Evolutionary conservation across 2,329 filamentous ascomycete genomes (phyloP), one percentile per base, ranked within the genome.

Genomic region (Colletotrichum sp.): DNA sequence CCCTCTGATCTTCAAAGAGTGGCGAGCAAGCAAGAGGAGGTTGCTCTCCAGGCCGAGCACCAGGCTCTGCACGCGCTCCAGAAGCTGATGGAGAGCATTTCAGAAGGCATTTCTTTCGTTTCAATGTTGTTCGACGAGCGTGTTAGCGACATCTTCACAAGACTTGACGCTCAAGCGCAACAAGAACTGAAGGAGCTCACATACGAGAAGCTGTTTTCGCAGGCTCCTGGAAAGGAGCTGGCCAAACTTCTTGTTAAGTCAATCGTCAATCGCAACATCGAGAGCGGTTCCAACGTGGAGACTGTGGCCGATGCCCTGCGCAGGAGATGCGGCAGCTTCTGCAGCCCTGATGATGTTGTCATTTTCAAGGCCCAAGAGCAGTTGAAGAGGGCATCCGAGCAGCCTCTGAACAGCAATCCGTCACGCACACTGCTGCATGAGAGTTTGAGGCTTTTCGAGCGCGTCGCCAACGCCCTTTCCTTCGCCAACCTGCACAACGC

Each of bases 311-410:
- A 99, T 84, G 95, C 96, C n/a, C 87, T 99, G 66, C 92, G 97
- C 62, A 91, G 97, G 79, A 92, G 96, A 80, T 99, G 97, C 80
- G 97, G 97, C 77, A 98, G 94, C 85, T 99, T 99, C 89, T 99
- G 97, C 84, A 98, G 96, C 81, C 93, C 96, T 1, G 96, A 99
- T 78, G 97, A 99, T 86, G 97, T 98, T 3, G 93, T 98, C 78
- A 96, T 98, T 79, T 99, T 99, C 92, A 98, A 98, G 85, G 97
- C 97, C 0, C 96, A 98, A 83, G 97, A 99, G 84, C 94, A 96
- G 80, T 88, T 98, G 69, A 97, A 98, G 88, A 92, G 95, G 79
- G 96, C 96, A 1, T 93, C 93, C 3, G 96, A 98, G 83, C 92
- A 94, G 64, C 92, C 93, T 12, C 87, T 90, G 6, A 95, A 96